A percentile compares a stretch with the other conserved stretches of the same genome.
phyloP scores from a whole-genome alignment of 2,329 filamentous ascomycete genomes.

The Botryotinia narcissicola region DNA sequence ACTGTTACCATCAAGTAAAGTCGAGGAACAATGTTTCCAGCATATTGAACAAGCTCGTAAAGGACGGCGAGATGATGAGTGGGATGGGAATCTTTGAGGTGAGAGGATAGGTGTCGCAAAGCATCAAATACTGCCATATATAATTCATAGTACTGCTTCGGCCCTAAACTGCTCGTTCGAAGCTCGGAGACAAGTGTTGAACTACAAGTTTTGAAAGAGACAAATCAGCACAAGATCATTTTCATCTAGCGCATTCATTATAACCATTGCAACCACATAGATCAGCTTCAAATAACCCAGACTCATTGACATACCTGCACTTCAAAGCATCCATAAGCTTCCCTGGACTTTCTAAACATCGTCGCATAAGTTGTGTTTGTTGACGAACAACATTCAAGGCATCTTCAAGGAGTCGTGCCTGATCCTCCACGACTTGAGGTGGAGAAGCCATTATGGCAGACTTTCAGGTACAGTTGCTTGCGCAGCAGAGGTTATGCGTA shows the following conservation, averaged over 20 bases:
- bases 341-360: constrained; percentile 92
- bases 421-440: constrained; percentile 66
- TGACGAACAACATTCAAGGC: constrained; percentile 93
- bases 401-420: constrained; percentile 94
- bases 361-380: constrained; percentile 95
- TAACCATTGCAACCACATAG: not conserved
- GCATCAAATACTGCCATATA: constrained; percentile 99
- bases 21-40: constrained; percentile 93
- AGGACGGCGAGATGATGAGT: constrained; percentile 97
- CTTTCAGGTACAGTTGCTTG: constrained; percentile 26
- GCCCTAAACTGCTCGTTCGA: constrained; percentile 93
- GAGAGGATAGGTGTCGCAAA: constrained; percentile 90
- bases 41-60: constrained; percentile 97
- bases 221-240: constrained; percentile 34
- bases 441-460: constrained; percentile 49
- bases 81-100: constrained; percentile 94
- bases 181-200: constrained; percentile 98
- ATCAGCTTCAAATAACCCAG: not conserved
- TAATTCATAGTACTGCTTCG: constrained; percentile 99
- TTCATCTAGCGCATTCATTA: constrained; percentile 9
- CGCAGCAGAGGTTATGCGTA: constrained; percentile 30
- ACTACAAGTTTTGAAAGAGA: constrained; percentile 49
- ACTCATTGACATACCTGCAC: constrained; percentile 73
- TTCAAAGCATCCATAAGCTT: constrained; percentile 99
- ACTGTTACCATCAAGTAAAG: constrained; percentile 99